phyloP scores from a whole-genome alignment of 495 filamentous ascomycete species.

The Penicillium nucicola region DNA sequence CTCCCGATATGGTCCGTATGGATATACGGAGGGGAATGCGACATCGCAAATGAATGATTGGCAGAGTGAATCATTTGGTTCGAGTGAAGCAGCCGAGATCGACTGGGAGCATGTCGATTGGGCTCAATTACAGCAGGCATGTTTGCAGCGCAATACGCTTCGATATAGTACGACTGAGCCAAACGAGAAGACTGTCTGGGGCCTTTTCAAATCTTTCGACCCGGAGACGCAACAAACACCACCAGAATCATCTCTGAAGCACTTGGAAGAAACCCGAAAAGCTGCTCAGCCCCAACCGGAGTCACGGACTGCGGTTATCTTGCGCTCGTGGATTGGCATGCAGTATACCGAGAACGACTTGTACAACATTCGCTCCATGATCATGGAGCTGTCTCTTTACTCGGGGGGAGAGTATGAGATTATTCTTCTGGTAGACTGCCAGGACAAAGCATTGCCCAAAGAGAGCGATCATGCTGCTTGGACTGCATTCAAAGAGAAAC shows the following conservation, averaged over 20 bases:
- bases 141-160: slow-evolving; percentile 54
- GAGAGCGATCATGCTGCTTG: slow-evolving; percentile 39
- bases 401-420: slow-evolving; percentile 75
- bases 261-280: background rate
- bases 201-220: slow-evolving; percentile 2
- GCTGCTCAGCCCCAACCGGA: slow-evolving; percentile 45
- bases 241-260: background rate
- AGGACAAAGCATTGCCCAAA: slow-evolving; percentile 45
- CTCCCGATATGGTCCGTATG: slow-evolving; percentile 46
- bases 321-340: slow-evolving; percentile 66
- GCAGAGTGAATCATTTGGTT: slow-evolving; percentile 8
- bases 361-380: slow-evolving; percentile 63
- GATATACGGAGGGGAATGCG: slow-evolving; percentile 5
- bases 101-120: slow-evolving; percentile 66
- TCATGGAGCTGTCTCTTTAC: slow-evolving; percentile 65
- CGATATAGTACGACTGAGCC: slow-evolving; percentile 36
- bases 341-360: slow-evolving; percentile 66
- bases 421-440: slow-evolving; percentile 68
- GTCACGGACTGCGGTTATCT: slow-evolving; percentile 62
- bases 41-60: background rate
- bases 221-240: background rate
- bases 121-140: slow-evolving; percentile 63
- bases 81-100: slow-evolving; percentile 15
- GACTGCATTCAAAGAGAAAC: slow-evolving; percentile 40
- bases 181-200: background rate